Conservation (phyloP, 139 green algal species). For the Zygnema cylindricum region DNA sequence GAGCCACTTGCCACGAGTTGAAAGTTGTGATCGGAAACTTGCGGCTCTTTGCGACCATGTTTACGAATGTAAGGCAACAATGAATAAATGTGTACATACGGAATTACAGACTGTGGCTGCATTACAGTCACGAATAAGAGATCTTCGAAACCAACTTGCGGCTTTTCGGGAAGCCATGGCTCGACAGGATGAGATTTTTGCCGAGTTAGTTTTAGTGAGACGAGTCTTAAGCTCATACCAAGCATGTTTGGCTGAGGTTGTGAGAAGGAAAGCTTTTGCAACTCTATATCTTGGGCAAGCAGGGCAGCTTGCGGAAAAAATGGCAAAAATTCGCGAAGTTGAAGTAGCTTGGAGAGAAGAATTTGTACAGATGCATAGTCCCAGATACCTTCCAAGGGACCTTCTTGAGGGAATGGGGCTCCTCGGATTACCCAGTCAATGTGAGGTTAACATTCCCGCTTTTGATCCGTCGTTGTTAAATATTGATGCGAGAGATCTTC, state of each 20-base stretch:
- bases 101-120: conserved; percentile 80
- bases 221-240: conserved; percentile 79
- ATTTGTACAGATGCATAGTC: conserved; percentile 69
- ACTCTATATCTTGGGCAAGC: conserved; percentile 72
- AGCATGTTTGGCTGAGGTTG: conserved; percentile 81
- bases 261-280: conserved; percentile 72
- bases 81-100: conserved; percentile 77
- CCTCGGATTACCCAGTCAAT: conserved; percentile 70
- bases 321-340: conserved; percentile 73
- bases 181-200: conserved; percentile 72
- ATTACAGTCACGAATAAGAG: conserved; percentile 84
- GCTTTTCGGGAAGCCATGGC: conserved; percentile 71
- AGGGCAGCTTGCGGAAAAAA: conserved; percentile 76
- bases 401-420: conserved; percentile 77
- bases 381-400: conserved; percentile 63
- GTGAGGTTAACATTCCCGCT: conserved; percentile 67
- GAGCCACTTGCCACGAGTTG: conserved; percentile 72
- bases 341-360: conserved; percentile 72
- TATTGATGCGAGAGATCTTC: conserved; percentile 38
- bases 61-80: conserved; percentile 73
- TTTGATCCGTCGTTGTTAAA: conserved; percentile 55
- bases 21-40: conserved; percentile 58
- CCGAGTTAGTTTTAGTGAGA: conserved; percentile 73
- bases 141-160: conserved; percentile 81
- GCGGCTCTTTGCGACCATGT: conserved; percentile 62